These are phyloP conservation scores for Cladobotryum mycophilum DNA, from an alignment of 2,329 filamentous ascomycete species.

Conservation along the genomic window DNA sequence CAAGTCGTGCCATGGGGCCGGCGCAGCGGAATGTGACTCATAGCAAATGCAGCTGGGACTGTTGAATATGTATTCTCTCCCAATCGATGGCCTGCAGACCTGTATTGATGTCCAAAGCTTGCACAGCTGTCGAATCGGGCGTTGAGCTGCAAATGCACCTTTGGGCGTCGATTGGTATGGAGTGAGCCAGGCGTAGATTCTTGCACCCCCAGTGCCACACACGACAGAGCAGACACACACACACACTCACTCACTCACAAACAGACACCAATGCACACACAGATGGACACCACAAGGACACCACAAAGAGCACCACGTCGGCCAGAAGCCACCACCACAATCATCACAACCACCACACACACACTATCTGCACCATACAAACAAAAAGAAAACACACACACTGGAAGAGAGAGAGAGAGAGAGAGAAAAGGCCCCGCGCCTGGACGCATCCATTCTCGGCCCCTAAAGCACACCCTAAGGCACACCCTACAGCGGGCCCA, in stretches of 20 bases:
- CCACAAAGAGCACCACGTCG: neutral
- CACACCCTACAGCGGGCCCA: constrained; percentile 1
- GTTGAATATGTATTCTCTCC: constrained; percentile 14
- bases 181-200: neutral
- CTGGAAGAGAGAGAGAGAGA: neutral
- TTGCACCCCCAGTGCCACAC: constrained; percentile 5
- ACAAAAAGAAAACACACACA: too few species aligned
- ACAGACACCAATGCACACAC: neutral
- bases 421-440: neutral
- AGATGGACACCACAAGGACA: neutral
- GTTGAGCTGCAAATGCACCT: constrained; percentile 5
- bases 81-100: constrained; percentile 14
- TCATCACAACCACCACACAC: neutral
- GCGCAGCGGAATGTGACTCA: constrained; percentile 14
- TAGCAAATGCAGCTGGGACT: constrained; percentile 2
- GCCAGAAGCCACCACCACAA: neutral
- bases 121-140: constrained; percentile 15
- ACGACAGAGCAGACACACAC: neutral
- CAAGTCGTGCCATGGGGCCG: neutral
- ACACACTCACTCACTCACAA: neutral
- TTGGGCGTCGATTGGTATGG: constrained; percentile 17
- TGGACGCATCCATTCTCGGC: neutral
- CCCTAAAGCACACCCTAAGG: neutral
- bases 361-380: neutral
- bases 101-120: constrained; percentile 22